Evolutionary conservation across 345 rosid genomes (phyloP).

Genomic region (Arabidopsis suecica): DNA sequence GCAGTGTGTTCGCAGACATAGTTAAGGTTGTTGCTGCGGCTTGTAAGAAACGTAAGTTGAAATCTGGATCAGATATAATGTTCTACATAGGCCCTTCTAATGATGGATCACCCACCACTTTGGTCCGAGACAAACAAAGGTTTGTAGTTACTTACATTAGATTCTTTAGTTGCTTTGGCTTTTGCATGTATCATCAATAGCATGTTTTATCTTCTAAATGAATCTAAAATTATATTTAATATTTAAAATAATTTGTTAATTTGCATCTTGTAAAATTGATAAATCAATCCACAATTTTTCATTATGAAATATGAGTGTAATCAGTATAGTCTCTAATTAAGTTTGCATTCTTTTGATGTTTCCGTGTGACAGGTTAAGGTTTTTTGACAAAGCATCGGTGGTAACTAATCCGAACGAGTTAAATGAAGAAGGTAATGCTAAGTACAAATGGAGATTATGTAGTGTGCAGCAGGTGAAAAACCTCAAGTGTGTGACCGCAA

Average conservation of each 20-base stretch:
- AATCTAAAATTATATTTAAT: neutral
- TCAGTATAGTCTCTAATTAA: constrained; percentile 29
- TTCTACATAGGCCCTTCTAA: constrained; percentile 35
- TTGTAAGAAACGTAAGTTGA: constrained; percentile 46
- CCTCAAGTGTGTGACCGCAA: constrained; percentile 54
- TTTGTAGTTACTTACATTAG: neutral
- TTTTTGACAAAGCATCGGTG: constrained; percentile 64
- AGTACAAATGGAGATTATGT: constrained; percentile 62
- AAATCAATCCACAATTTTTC: neutral
- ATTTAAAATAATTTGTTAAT: neutral
- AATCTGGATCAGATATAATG: constrained; percentile 24
- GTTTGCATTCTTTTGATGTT: constrained; percentile 30
- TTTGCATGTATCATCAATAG: neutral
- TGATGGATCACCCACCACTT: constrained; percentile 38
- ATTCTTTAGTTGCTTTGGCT: neutral
- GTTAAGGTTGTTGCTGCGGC: constrained; percentile 60
- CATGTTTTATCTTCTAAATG: neutral
- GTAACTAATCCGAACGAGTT: constrained; percentile 55
- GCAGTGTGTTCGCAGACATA: constrained; percentile 61
- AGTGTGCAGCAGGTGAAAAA: constrained; percentile 68
- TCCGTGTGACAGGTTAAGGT: constrained; percentile 45
- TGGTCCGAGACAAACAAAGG: constrained; percentile 31
- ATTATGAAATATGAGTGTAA: neutral
- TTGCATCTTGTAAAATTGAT: neutral
- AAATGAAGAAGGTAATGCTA: constrained; percentile 51